Conservation (phyloP, 2,329 filamentous ascomycete species). For the Chrysosporium queenslandicum region DNA sequence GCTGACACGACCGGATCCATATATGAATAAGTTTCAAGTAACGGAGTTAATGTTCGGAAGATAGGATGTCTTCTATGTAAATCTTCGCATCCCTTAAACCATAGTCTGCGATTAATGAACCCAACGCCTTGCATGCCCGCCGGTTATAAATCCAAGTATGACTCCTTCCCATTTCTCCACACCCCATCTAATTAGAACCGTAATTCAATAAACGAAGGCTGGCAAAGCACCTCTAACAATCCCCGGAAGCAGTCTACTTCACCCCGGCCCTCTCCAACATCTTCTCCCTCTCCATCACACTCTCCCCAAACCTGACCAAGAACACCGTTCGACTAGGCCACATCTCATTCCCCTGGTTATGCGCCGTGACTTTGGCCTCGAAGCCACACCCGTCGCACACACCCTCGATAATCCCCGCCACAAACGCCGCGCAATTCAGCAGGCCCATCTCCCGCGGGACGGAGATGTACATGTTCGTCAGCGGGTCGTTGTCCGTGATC, state of each 20-base stretch:
- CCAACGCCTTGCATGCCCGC: background rate
- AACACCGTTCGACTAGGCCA: conserved; percentile 97
- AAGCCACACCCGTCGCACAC: conserved; percentile 90
- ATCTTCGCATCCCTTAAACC: background rate
- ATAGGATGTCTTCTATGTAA: background rate
- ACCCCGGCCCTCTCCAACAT: conserved; percentile 56
- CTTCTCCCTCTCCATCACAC: conserved; percentile 83
- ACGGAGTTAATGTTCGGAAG: background rate
- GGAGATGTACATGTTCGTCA: conserved; percentile 88
- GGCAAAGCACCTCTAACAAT: too few relatives aligned
- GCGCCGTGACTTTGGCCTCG: conserved; percentile 77
- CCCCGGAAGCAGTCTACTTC: too few relatives aligned
- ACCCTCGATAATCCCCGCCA: conserved; percentile 90
- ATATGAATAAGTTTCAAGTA: background rate
- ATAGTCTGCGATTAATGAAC: too few relatives aligned
- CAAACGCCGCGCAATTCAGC: conserved; percentile 91
- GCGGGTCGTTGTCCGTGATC: conserved; percentile 95
- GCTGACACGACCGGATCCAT: too few relatives aligned
- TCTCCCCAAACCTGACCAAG: conserved; percentile 80
- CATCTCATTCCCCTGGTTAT: conserved; percentile 65
- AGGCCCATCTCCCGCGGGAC: conserved; percentile 92
- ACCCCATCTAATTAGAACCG: too few relatives aligned
- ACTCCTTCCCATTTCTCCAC: background rate
- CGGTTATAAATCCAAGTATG: background rate
- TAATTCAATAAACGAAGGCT: too few relatives aligned